Conservation (phyloP, 768 basidiomycete species). For the Mycena metata region DNA sequence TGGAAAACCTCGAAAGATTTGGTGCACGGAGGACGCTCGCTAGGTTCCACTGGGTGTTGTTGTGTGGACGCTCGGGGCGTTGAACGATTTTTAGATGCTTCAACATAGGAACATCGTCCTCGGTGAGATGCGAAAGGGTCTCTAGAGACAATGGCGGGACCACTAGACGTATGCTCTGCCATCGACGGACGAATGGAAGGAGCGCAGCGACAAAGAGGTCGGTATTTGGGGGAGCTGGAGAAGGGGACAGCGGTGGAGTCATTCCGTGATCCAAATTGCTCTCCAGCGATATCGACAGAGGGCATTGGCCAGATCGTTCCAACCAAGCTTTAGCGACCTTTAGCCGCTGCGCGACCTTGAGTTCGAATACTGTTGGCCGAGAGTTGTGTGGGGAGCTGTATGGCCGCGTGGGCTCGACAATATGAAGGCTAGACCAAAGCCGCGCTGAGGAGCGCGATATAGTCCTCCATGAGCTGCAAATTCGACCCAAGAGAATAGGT, state of each 20-base stretch:
- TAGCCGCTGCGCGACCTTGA: slow-evolving; percentile 22
- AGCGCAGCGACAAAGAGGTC: background rate
- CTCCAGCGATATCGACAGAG: slow-evolving; percentile 4
- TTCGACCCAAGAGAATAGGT: slow-evolving; percentile 46
- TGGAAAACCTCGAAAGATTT: background rate
- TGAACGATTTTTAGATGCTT: background rate
- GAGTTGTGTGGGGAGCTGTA: background rate
- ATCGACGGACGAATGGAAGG: slow-evolving; percentile 1
- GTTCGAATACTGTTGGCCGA: background rate
- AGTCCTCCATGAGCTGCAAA: slow-evolving; percentile 47
- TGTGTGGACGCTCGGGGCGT: background rate
- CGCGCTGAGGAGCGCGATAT: slow-evolving; percentile 43
- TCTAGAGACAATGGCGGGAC: background rate
- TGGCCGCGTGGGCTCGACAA: slow-evolving; percentile 14
- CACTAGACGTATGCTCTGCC: background rate
- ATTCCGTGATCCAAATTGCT: slow-evolving; percentile 2
- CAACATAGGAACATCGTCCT: slow-evolving; percentile 10
- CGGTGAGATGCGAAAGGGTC: background rate
- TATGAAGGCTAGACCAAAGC: slow-evolving; percentile 43
- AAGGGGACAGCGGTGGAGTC: background rate
- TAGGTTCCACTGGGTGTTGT: background rate
- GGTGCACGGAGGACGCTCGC: background rate
- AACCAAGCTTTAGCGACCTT: slow-evolving; percentile 20
- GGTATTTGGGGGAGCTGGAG: background rate
- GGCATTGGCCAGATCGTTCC: background rate